Evolutionary conservation across 768 basidiomycete genomes (phyloP).

Genomic region (Lactarius sp.): DNA sequence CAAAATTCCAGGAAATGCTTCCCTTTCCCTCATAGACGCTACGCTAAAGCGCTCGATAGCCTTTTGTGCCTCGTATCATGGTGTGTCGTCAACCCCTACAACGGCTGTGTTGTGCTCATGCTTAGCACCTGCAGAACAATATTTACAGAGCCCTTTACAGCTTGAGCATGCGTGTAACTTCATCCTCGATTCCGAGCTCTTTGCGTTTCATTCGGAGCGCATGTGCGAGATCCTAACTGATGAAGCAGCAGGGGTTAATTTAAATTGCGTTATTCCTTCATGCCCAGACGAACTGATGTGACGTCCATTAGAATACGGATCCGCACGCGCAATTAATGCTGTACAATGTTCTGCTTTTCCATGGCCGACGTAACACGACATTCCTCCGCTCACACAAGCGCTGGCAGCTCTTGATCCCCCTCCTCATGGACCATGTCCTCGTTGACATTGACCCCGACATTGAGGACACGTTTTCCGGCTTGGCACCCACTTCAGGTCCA

Average conservation of each 20-base stretch:
- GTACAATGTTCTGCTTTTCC: conserved; percentile 69
- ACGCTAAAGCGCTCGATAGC: conserved; percentile 71
- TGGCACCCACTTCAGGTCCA: conserved; percentile 36
- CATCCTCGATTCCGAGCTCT: conserved; percentile 80
- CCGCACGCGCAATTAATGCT: conserved; percentile 79
- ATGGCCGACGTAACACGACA: conserved; percentile 62
- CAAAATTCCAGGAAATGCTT: conserved; percentile 56
- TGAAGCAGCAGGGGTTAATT: conserved; percentile 59
- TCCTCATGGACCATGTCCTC: conserved; percentile 79
- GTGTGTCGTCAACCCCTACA: conserved; percentile 39
- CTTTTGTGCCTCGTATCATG: conserved; percentile 83
- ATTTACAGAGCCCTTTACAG: conserved; percentile 77
- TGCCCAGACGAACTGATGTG: conserved; percentile 1
- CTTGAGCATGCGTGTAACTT: conserved; percentile 77
- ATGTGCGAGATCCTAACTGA: conserved; percentile 79
- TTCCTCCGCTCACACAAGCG: conserved; percentile 77
- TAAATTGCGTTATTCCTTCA: not conserved
- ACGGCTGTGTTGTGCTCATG: not conserved
- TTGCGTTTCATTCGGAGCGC: conserved; percentile 85
- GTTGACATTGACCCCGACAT: conserved; percentile 77
- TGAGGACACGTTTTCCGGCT: conserved; percentile 42
- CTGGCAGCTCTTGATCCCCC: conserved; percentile 77
- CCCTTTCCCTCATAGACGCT: conserved; percentile 72
- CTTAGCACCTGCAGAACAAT: conserved; percentile 53
- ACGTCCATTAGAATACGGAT: conserved; percentile 59